A percentile compares a stretch with the other conserved stretches of the same genome.
These are phyloP conservation scores for Talaromyces sp. DNA, from an alignment of 2,329 filamentous ascomycete species.

Conservation along the genomic window DNA sequence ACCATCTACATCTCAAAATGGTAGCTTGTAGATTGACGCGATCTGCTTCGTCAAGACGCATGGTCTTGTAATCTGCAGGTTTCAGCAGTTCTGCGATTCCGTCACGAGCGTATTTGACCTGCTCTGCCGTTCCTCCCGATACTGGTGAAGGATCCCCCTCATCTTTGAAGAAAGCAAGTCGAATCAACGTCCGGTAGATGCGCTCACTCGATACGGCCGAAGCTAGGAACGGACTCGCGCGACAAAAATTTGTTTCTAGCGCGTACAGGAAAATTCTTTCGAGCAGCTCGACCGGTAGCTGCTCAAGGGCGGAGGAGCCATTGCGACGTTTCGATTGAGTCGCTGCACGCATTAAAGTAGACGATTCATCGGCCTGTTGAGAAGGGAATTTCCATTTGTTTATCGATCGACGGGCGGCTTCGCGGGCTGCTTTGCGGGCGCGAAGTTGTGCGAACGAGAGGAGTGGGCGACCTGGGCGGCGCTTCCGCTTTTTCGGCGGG, in stretches of 20 bases:
- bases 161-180: slow-evolving; percentile 39
- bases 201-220: slow-evolving; percentile 41
- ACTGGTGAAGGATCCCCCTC: neutral
- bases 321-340: slow-evolving; percentile 2
- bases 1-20: slow-evolving; percentile 43
- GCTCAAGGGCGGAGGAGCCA: slow-evolving; percentile 42
- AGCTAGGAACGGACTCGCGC: slow-evolving; percentile 43
- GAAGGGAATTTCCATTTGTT: neutral
- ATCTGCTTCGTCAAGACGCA: slow-evolving; percentile 28
- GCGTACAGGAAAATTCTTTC: slow-evolving; percentile 53
- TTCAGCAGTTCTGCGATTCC: slow-evolving; percentile 24
- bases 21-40: slow-evolving; percentile 35
- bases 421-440: slow-evolving; percentile 11
- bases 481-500: neutral
- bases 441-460: slow-evolving; percentile 20
- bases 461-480: slow-evolving; percentile 19
- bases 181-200: slow-evolving; percentile 42
- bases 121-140: slow-evolving; percentile 5
- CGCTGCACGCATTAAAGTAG: neutral
- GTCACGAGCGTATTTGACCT: neutral
- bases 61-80: slow-evolving; percentile 34
- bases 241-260: slow-evolving; percentile 47
- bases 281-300: slow-evolving; percentile 52
- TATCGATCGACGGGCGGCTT: neutral
- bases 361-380: neutral